Evolutionary conservation across 2,329 filamentous ascomycete genomes (phyloP).

Genomic region (Trichoderma sp.): DNA sequence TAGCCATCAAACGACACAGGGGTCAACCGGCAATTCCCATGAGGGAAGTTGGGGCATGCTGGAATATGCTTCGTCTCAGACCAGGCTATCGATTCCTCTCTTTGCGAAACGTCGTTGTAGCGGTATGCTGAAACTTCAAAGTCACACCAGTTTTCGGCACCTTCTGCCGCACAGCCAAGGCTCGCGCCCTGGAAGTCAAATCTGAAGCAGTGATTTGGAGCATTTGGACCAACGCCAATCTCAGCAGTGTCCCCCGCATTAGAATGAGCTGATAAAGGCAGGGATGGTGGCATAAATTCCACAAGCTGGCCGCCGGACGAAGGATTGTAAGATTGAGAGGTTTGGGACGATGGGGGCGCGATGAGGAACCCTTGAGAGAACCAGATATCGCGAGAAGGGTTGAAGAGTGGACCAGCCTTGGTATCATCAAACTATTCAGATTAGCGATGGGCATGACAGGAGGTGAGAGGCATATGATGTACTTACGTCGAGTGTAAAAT

Average conservation of each 20-base stretch:
- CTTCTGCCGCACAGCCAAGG: conserved; percentile 38
- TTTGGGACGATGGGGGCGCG: conserved; percentile 34
- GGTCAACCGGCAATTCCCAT: conserved; percentile 35
- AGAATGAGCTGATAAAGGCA: conserved; percentile 26
- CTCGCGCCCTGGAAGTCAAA: conserved; percentile 41
- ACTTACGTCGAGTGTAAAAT: conserved; percentile 39
- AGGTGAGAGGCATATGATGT: no score
- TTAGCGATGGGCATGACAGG: conserved; percentile 20
- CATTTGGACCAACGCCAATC: conserved; percentile 40
- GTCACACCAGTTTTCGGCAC: conserved; percentile 38
- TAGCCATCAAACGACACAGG: conserved; percentile 38
- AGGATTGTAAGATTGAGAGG: conserved; percentile 34
- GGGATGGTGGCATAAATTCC: conserved; percentile 39
- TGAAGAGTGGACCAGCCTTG: conserved; percentile 39
- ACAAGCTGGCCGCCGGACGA: conserved; percentile 41
- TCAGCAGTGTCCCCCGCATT: conserved; percentile 37
- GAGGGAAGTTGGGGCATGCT: conserved; percentile 36
- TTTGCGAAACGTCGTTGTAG: conserved; percentile 32
- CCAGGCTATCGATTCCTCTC: conserved; percentile 40
- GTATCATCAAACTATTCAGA: conserved; percentile 36
- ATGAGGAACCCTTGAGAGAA: conserved; percentile 43
- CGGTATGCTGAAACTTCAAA: conserved; percentile 43
- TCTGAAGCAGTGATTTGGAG: conserved; percentile 37
- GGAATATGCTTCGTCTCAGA: conserved; percentile 40
- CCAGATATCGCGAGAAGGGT: conserved; percentile 40